Percentiles rank a stretch among this genome's conserved stretches.
Conservation (phyloP, 768 basidiomycete genomes). For the Guyanaporus albipodus region DNA sequence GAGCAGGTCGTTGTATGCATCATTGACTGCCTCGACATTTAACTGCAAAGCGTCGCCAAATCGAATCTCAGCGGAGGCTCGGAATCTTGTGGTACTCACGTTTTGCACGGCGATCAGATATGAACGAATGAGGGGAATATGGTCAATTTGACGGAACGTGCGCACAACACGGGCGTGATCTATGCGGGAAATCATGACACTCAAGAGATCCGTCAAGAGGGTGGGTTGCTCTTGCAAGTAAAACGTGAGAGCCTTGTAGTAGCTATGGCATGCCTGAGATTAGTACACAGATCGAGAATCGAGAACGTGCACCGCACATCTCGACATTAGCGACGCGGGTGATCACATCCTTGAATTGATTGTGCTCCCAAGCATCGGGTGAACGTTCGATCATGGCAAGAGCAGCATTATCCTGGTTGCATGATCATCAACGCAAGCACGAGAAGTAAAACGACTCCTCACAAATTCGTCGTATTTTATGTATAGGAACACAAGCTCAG, state of each 20-base stretch:
- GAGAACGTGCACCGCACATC: constrained; percentile 53
- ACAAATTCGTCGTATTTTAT: constrained; percentile 97
- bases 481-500: constrained; percentile 96
- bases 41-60: constrained; percentile 47
- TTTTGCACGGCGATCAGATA: constrained; percentile 98
- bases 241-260: constrained; percentile 93
- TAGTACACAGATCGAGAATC: not conserved
- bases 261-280: constrained; percentile 42
- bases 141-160: constrained; percentile 93
- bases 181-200: constrained; percentile 88
- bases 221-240: constrained; percentile 93
- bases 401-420: constrained; percentile 83
- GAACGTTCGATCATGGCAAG: constrained; percentile 98
- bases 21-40: constrained; percentile 96
- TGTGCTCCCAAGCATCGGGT: constrained; percentile 99
- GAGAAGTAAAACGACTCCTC: constrained; percentile 20
- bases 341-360: constrained; percentile 98
- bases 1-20: constrained; percentile 95
- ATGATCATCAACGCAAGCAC: not conserved
- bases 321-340: constrained; percentile 97
- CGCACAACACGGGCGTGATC: constrained; percentile 95
- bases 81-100: constrained; percentile 39
- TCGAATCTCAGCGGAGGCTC: not conserved
- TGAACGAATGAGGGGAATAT: constrained; percentile 91
- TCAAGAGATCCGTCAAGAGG: constrained; percentile 88